Percentiles rank a stretch among this genome's conserved stretches.
Conservation (phyloP, 768 basidiomycete genomes). For the Hericium coralloides region DNA sequence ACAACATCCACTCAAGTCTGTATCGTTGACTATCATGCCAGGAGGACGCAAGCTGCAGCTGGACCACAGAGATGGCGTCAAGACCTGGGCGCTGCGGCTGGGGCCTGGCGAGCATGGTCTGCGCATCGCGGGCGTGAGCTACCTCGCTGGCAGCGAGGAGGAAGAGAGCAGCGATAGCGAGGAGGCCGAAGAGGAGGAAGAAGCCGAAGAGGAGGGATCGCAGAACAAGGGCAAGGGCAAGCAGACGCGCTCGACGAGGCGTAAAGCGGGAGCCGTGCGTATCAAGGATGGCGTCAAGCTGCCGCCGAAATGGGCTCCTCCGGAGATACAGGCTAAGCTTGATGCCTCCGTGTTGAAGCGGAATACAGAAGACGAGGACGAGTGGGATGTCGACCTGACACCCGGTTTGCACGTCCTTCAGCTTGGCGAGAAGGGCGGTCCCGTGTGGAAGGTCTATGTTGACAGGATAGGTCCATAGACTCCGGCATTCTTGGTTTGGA, state of each 20-base stretch:
- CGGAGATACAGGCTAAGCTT: conserved; percentile 41
- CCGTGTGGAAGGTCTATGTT: conserved; percentile 64
- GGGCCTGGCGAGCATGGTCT: conserved; percentile 47
- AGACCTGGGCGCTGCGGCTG: conserved; percentile 62
- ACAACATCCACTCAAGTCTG: conserved; percentile 16
- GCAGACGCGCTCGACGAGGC: not conserved
- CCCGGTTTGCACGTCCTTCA: conserved; percentile 52
- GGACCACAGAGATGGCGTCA: conserved; percentile 63
- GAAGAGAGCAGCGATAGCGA: conserved; percentile 54
- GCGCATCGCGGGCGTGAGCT: conserved; percentile 43
- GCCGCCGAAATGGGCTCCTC: conserved; percentile 14
- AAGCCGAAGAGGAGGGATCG: conserved; percentile 29
- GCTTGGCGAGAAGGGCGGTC: conserved; percentile 57
- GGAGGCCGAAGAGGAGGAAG: conserved; percentile 38
- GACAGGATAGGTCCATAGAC: conserved; percentile 8
- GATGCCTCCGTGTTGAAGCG: conserved; percentile 44
- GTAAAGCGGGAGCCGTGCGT: not conserved
- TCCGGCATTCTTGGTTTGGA: not conserved
- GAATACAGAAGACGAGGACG: conserved; percentile 34
- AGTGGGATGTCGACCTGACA: conserved; percentile 57
- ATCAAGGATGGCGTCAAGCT: conserved; percentile 29
- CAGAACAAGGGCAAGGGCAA: conserved; percentile 19
- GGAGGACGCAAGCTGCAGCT: conserved; percentile 47
- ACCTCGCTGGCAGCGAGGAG: conserved; percentile 49
- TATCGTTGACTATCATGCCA: conserved; percentile 31